Evolutionary conservation across 2,329 filamentous ascomycete species (phyloP).

Genomic region (Blumeriella jaapii): DNA sequence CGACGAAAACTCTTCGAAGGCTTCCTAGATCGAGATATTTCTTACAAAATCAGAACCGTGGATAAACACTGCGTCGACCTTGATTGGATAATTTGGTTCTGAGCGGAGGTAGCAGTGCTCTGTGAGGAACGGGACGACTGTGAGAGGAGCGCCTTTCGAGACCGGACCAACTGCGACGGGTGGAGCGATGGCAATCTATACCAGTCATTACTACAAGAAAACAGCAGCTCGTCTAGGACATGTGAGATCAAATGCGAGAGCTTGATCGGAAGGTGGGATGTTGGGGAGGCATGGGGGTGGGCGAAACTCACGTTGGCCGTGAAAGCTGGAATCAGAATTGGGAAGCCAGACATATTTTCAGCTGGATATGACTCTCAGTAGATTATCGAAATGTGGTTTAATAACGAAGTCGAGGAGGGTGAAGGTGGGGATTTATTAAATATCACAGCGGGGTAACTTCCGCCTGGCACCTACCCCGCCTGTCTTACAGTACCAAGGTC

Average conservation of each 20-base stretch:
- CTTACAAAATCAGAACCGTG: constrained; percentile 30
- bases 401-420: too few species aligned
- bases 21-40: background rate
- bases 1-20: background rate
- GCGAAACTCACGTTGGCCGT: constrained; percentile 27
- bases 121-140: constrained; percentile 25
- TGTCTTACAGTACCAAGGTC: too few species aligned
- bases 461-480: too few species aligned
- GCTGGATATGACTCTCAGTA: too few species aligned
- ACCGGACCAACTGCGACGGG: constrained; percentile 21
- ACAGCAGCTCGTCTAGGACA: background rate
- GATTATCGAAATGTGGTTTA: too few species aligned
- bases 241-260: background rate
- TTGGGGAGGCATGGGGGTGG: constrained; percentile 11
- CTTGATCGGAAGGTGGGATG: background rate
- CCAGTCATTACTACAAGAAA: too few species aligned
- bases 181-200: constrained; percentile 29
- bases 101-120: constrained; percentile 27
- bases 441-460: too few species aligned
- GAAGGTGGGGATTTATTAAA: too few species aligned
- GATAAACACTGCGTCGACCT: constrained; percentile 29
- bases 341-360: constrained; percentile 26
- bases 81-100: constrained; percentile 28
- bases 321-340: constrained; percentile 30
- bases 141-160: constrained; percentile 26